phyloP scores from a whole-genome alignment of 805 yeast genomes.

The Kregervanrija fluxuum region DNA sequence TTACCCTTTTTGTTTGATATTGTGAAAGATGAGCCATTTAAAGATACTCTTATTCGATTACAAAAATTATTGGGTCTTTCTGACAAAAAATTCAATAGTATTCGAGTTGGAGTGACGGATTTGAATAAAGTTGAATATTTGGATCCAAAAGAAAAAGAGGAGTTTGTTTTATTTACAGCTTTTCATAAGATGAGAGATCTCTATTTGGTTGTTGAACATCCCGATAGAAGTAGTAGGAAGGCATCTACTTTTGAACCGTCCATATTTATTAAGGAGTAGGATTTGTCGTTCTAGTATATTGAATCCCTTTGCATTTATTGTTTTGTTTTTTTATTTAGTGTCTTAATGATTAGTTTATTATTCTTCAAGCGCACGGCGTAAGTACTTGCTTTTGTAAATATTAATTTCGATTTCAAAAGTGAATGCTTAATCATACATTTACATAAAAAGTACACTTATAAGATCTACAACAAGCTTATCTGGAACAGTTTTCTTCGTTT shows the following conservation, averaged over 20 bases:
- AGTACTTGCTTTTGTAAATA: too few relatives aligned
- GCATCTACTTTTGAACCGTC: not conserved
- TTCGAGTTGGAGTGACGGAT: slow-evolving; percentile 55
- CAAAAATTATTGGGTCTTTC: slow-evolving; percentile 68
- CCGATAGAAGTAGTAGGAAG: slow-evolving; percentile 58
- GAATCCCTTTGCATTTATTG: too few relatives aligned
- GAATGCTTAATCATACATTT: not conserved
- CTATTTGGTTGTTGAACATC: slow-evolving; percentile 76
- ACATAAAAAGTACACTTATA: not conserved
- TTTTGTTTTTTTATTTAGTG: too few relatives aligned
- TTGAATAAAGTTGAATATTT: slow-evolving; percentile 29
- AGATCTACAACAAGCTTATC: not conserved
- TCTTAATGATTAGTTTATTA: too few relatives aligned
- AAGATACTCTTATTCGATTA: slow-evolving; percentile 58
- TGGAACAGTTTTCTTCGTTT: not conserved
- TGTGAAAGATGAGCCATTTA: slow-evolving; percentile 57
- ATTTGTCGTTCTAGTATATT: too few relatives aligned
- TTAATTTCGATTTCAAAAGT: too few relatives aligned
- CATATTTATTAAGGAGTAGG: too few relatives aligned
- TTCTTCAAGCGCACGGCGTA: too few relatives aligned
- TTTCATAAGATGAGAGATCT: slow-evolving; percentile 21
- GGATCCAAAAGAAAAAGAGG: slow-evolving; percentile 46
- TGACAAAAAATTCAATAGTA: slow-evolving; percentile 70
- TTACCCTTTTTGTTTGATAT: slow-evolving; percentile 76
- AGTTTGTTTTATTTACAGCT: slow-evolving; percentile 48